Base-by-base conservation (phyloP, 352 stramenopile genomes). In the Phytophthora melonis region DNA sequence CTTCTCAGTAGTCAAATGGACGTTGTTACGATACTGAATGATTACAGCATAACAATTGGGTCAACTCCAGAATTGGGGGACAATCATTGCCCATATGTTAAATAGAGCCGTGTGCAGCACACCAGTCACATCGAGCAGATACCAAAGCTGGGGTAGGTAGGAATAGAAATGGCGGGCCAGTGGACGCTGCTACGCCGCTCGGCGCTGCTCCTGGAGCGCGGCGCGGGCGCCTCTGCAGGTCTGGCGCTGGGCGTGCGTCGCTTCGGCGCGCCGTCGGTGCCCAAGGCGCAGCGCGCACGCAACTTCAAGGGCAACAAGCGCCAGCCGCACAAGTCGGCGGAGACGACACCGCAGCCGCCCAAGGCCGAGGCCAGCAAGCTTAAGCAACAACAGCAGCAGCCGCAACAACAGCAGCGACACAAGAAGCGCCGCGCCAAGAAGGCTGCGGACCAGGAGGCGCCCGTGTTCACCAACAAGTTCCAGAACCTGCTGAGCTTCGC, bases 391-490 rank as follows among this genome's bases (percentile, higher is more conserved):
- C 23, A 25, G 23, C 56, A 75, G 34, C 61, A 58, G 27, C 56
- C 72, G 34, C 61, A 43, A 4, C 36, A 43, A 11, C 36, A 43
- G 36, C 36, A 43, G 10, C 36, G 36, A 43, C 36, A 43, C 32
- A 75, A 80, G 30, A 71, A 83, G 52, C 61, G 61, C n/a, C 77
- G 61, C n/a, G 21, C 16, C 14, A 64, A 68, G 39, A 75, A 69
- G 34, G 19, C 30, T 7, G 43, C 34, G 14, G 32, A 70, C 7
- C 47, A 74, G 45, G 67, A 90, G 50, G 62, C 55, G 16, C 74
- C 77, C 5, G 82, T 92, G 50, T 93, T 92, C 62, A 93, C 88
- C 21, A 92, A 94, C 80, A 93, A 94, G 73, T 94, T 94, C 58
- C 86, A 93, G 76, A 94, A 94, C 74, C 66, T 94, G 58, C 64